Percentiles rank a stretch among this genome's conserved stretches.
Evolutionary conservation across 345 rosid genomes (phyloP).

Genomic region (Geranium rotundifolium): DNA sequence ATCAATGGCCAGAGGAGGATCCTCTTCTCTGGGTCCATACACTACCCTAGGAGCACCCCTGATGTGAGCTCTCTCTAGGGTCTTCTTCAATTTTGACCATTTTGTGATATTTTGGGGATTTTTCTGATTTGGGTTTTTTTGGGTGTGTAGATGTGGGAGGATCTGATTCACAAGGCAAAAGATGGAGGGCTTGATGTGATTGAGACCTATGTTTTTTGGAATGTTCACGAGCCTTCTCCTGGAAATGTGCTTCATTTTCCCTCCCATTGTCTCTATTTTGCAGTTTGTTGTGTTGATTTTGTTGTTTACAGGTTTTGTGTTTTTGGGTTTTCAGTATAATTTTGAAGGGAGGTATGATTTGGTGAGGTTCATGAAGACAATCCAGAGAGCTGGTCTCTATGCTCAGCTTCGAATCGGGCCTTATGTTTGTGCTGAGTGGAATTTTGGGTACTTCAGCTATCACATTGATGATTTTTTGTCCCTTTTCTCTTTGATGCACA

Average conservation of each 20-base stretch:
- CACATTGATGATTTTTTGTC: not conserved
- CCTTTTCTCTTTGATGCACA: not conserved
- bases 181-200: constrained; percentile 92
- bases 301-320: not conserved
- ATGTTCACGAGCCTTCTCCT: constrained; percentile 94
- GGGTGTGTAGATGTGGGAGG: constrained; percentile 86
- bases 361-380: constrained; percentile 76
- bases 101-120: not conserved
- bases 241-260: constrained; percentile 48
- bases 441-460: constrained; percentile 60
- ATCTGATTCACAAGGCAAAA: constrained; percentile 94
- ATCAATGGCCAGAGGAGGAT: constrained; percentile 82
- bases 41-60: constrained; percentile 90
- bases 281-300: not conserved
- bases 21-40: constrained; percentile 89
- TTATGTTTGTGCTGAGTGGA: constrained; percentile 99
- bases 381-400: constrained; percentile 81
- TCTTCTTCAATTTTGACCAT: not conserved
- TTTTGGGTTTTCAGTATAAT: constrained; percentile 39
- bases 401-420: constrained; percentile 98
- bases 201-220: constrained; percentile 98
- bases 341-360: constrained; percentile 94
- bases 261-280: not conserved
- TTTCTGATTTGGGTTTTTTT: constrained; percentile 1
- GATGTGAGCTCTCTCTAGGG: constrained; percentile 29